Base-by-base conservation (phyloP, 148 eudicot species). In the Oxyria digyna region DNA sequence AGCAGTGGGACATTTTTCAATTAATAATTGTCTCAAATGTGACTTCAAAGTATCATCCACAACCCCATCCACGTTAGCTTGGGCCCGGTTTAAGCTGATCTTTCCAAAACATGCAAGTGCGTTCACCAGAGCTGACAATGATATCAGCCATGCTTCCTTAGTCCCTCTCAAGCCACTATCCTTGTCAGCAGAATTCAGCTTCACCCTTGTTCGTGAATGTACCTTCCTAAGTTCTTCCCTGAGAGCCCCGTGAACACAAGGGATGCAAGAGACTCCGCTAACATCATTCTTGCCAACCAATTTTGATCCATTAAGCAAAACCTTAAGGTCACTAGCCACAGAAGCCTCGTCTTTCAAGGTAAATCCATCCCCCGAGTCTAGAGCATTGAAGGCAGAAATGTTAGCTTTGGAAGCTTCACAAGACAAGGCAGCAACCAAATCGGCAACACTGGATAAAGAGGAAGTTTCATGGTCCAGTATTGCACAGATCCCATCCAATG, bases 271-370 rank as follows among this genome's bases (percentile, higher is more conserved):
- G 6, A 87, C 77, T 0, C 80, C 76, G 2, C 68, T 76, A 3
- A 72, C 31, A 67, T 79, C 81, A 37, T 64, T 74, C 76, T 83
- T 79, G 35, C 84, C 85, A 13, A 71, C 77, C 87, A 88, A 74
- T 76, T 91, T 94, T 1, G 97, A 95, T 4, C 93, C 97, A 32
- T 85, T 85, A 5, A 95, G 85, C 77, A 91, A 81, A 33, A 88
- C 86, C 81, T 81, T 95, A 33, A 88, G 74, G 71, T 88, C 99
- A 74, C 84, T 69, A 8, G 88, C 96, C 13, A 95, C 99, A 5
- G 80, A 78, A 48, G 89, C 86, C 6, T 79, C 85, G 70, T 88
- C 97, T 76, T 91, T 94, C 42, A 77, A 75, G 46, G 84, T 72
- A n/a, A 80, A 83, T 8, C 87, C 95, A 48, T 85, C 92, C 12